Base-by-base conservation (phyloP, 805 yeast genomes). In the Maudiozyma saulgeensis region DNA sequence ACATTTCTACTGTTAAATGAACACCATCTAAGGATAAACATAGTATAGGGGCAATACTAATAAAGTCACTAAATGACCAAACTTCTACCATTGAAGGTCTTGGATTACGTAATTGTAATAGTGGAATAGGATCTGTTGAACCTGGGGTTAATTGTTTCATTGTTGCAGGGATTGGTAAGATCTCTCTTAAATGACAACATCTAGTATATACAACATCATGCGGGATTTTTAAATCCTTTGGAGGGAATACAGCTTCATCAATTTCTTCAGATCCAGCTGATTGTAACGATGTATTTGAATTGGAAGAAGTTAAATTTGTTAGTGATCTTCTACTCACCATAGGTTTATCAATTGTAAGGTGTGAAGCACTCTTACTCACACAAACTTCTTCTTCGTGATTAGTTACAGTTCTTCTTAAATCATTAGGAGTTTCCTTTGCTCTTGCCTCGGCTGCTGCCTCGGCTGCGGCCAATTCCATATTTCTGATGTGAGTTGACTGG, bases 161-260 rank as follows among this genome's bases (percentile, higher is more conserved):
- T 6, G 90, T 87, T 1, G 96, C 95, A 0, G 96, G 93, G 48
- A 90, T 88, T 0, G 98, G 97, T 51, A 90, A 66, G 46, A 90
- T 90, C 61, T 90, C 97, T 49, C 97, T 73, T 52, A 90, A 68
- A 66, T 90, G 97, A 59, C 97, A 90, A 64, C 97, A 90, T 55
- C 97, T 74, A 0, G 96, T 87, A 67, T 90, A 90, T 61, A 90
- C 73, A 40, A 82, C 74, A 58, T 88, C 96, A 47, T 84, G 75
- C 34, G 78, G 71, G 11, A 72, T 61, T 42, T 61, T 63, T 6
- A 59, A 31, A 38, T 58, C 46, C 13, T 46, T 49, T 26, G 72
- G 67, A 18, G 71, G 71, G 28, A 52, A 59, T 5, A 59, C 53
- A 8, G 54, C 57, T 6, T 60, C 61, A 2, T 52, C 52, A 16